These are phyloP conservation scores for Aureobasidium mangrovei DNA, from an alignment of 2,329 filamentous ascomycete genomes.

Conservation along the genomic window DNA sequence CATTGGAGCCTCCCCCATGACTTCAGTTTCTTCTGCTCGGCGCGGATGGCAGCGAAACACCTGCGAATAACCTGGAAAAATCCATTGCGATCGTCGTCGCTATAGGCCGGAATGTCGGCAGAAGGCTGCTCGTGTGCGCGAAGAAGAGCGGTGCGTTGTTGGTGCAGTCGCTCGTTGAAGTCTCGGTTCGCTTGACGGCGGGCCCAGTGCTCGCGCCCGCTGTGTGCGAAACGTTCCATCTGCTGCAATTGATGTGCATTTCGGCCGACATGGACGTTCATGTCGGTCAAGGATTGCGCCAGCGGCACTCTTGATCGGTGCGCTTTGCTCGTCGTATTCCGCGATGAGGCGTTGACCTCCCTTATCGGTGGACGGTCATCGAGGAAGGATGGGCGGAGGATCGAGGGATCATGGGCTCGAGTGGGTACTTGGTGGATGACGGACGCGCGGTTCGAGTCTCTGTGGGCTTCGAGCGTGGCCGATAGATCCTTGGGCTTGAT, in stretches of 20 bases:
- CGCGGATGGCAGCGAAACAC: not conserved
- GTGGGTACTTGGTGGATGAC: not conserved
- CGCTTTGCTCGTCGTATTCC: not conserved
- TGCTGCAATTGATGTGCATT: not conserved
- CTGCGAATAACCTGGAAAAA: not conserved
- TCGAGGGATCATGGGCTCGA: not conserved
- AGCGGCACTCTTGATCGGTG: not conserved
- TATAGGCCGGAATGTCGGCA: not conserved
- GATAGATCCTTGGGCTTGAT: slow-evolving; percentile 8
- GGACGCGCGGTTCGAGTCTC: slow-evolving; percentile 6
- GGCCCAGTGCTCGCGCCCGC: not conserved
- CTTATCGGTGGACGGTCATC: not conserved
- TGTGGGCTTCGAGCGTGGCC: slow-evolving; percentile 13
- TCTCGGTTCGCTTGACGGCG: too few species aligned
- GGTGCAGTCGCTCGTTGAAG: too few species aligned
- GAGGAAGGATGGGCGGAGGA: not conserved
- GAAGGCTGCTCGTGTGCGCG: not conserved
- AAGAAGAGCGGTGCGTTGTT: not conserved
- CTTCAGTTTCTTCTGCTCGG: not conserved
- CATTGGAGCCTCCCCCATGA: not conserved
- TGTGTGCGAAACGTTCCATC: not conserved
- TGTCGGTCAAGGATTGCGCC: too few species aligned
- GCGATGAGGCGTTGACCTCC: not conserved
- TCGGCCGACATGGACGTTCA: not conserved
- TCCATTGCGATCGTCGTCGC: not conserved